A percentile compares a stretch with the other conserved stretches of the same genome.
These are phyloP conservation scores for Leccinum pellstonianum DNA, from an alignment of 768 basidiomycete species.

Conservation along the genomic window DNA sequence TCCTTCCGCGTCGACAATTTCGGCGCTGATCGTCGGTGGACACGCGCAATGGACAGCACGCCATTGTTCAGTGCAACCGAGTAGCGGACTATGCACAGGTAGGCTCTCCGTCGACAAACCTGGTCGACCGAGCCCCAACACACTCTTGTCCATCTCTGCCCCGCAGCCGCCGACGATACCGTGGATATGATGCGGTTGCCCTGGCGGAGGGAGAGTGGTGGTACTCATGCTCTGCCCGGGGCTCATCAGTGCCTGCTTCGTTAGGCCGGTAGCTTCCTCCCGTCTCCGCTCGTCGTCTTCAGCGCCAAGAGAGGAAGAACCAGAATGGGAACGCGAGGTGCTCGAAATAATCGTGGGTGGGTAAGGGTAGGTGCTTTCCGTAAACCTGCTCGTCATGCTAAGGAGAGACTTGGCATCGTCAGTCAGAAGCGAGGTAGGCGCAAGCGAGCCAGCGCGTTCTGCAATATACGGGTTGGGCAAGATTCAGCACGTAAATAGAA, in stretches of 20 bases:
- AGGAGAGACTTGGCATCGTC: constrained; percentile 31
- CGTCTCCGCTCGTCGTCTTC: constrained; percentile 25
- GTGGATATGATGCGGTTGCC: constrained; percentile 4
- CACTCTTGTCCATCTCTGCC: constrained; percentile 66
- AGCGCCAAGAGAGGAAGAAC: constrained; percentile 18
- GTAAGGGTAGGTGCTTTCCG: constrained; percentile 29
- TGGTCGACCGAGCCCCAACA: constrained; percentile 73
- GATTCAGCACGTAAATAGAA: constrained; percentile 13
- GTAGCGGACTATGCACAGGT: constrained; percentile 25
- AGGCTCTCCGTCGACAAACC: constrained; percentile 74
- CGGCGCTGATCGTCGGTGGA: constrained; percentile 6
- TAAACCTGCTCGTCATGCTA: constrained; percentile 29
- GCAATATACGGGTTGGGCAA: constrained; percentile 3
- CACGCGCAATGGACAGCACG: background rate
- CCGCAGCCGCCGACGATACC: constrained; percentile 2
- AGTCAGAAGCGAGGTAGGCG: constrained; percentile 18
- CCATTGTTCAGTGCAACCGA: constrained; percentile 1
- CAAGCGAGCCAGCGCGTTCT: constrained; percentile 16
- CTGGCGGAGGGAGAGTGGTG: constrained; percentile 34
- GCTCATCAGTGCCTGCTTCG: constrained; percentile 21
- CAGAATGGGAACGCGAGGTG: constrained; percentile 20
- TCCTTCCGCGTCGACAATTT: background rate
- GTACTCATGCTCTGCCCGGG: constrained; percentile 27
- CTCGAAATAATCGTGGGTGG: constrained; percentile 20
- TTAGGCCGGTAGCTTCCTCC: constrained; percentile 23